phyloP scores from a whole-genome alignment of 169 alveolate species.

The Plasmodium vivax region DNA sequence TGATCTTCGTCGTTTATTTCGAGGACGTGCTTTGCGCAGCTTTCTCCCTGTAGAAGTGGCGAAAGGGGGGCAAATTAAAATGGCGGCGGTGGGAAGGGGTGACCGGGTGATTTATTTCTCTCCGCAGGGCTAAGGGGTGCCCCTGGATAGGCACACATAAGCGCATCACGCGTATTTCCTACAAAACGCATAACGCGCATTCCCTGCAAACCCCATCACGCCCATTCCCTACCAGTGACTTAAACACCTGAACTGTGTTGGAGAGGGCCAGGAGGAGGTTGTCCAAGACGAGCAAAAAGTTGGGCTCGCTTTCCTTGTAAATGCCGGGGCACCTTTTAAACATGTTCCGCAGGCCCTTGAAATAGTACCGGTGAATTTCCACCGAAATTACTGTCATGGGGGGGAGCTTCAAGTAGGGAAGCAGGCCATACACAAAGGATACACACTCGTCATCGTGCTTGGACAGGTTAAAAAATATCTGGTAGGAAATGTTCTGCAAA shows the following conservation, averaged over 20 bases:
- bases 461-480: constrained; percentile 61
- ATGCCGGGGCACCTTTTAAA: constrained; percentile 37
- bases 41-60: constrained; percentile 48
- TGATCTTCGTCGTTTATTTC: constrained; percentile 30
- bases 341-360: constrained; percentile 38
- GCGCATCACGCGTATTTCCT: no score
- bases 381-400: constrained; percentile 52
- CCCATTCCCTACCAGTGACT: constrained; percentile 30
- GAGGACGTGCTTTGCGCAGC: constrained; percentile 6
- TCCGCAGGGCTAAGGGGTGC: background rate
- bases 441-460: constrained; percentile 23
- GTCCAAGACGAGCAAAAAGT: constrained; percentile 24
- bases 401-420: constrained; percentile 40
- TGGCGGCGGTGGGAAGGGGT: background rate
- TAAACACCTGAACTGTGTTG: constrained; percentile 35
- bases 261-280: constrained; percentile 11
- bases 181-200: background rate
- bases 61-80: background rate
- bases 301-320: constrained; percentile 14
- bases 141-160: background rate
- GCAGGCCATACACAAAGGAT: constrained; percentile 4
- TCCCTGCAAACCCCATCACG: background rate
- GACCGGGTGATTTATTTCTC: background rate
- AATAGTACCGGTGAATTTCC: constrained; percentile 58
- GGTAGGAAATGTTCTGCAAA: constrained; percentile 19